Evolutionary conservation across 164 flowering plant species (phyloP).

Genomic region (Nelumbo lutea): DNA sequence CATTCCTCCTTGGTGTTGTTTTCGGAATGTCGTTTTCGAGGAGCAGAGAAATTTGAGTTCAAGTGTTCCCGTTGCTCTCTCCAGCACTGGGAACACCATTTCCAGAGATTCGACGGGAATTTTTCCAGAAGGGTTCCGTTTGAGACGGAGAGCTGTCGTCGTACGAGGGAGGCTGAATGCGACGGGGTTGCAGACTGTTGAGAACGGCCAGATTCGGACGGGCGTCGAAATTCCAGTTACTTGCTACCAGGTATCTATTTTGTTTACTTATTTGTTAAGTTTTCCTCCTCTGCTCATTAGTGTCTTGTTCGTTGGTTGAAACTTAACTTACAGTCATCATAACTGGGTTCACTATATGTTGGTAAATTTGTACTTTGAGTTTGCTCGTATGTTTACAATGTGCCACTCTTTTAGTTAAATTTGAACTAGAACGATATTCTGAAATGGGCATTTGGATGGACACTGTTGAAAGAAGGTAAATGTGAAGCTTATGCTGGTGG

Average conservation of each 20-base stretch:
- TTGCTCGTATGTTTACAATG: too few relatives aligned
- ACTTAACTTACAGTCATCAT: too few relatives aligned
- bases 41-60: constrained; percentile 9
- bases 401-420: too few relatives aligned
- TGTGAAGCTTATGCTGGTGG: too few relatives aligned
- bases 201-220: constrained; percentile 15
- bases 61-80: not conserved
- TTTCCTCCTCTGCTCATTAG: not conserved
- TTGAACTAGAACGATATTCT: too few relatives aligned
- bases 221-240: constrained; percentile 32
- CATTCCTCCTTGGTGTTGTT: constrained; percentile 5
- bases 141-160: constrained; percentile 9
- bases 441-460: too few relatives aligned
- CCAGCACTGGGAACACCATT: not conserved
- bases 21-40: constrained; percentile 4
- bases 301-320: not conserved
- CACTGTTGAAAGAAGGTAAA: too few relatives aligned
- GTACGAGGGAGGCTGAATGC: constrained; percentile 18
- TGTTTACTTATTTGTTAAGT: not conserved
- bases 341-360: too few relatives aligned
- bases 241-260: constrained; percentile 25
- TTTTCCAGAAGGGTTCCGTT: constrained; percentile 4
- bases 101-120: not conserved
- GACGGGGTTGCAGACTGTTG: constrained; percentile 17
- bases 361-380: too few relatives aligned